phyloP scores from a whole-genome alignment of 345 rosid genomes.

The Anacardium occidentale region DNA sequence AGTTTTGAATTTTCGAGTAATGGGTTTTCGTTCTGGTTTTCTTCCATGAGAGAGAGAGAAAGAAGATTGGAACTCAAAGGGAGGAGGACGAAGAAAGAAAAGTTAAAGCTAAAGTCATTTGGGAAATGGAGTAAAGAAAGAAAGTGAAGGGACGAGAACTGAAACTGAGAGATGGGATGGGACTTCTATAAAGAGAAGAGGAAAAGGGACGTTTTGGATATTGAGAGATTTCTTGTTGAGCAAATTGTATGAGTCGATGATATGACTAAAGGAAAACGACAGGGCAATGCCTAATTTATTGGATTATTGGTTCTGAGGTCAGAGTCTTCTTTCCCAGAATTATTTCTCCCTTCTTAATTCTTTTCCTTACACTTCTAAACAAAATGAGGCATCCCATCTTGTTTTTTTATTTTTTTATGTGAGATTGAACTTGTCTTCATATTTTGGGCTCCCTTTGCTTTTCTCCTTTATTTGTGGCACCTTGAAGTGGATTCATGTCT shows the following conservation, averaged over 20 bases:
- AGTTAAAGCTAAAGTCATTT: not conserved
- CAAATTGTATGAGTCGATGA: constrained; percentile 12
- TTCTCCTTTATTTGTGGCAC: not conserved
- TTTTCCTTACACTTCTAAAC: constrained; percentile 14
- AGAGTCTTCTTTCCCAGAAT: not conserved
- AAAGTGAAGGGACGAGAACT: not conserved
- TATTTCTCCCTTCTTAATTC: not conserved
- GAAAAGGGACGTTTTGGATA: not conserved
- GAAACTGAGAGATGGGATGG: not conserved
- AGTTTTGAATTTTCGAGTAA: constrained; percentile 10
- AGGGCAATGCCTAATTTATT: not conserved
- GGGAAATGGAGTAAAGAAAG: not conserved
- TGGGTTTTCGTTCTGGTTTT: constrained; percentile 16
- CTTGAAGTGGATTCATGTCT: not conserved
- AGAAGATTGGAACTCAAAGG: not conserved
- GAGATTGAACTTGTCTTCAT: constrained; percentile 16
- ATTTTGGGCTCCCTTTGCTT: constrained; percentile 9
- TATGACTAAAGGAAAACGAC: constrained; percentile 12
- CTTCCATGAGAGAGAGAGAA: constrained; percentile 22
- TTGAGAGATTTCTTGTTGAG: constrained; percentile 21
- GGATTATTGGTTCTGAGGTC: constrained; percentile 1
- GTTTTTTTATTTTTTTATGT: constrained; percentile 15
- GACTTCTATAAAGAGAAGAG: not conserved
- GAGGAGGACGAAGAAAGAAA: not conserved
- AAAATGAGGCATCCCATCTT: constrained; percentile 8